A percentile compares a stretch with the other conserved stretches of the same genome.
Conservation (phyloP, 257 asterid genomes). For the Agastache rugosa region DNA sequence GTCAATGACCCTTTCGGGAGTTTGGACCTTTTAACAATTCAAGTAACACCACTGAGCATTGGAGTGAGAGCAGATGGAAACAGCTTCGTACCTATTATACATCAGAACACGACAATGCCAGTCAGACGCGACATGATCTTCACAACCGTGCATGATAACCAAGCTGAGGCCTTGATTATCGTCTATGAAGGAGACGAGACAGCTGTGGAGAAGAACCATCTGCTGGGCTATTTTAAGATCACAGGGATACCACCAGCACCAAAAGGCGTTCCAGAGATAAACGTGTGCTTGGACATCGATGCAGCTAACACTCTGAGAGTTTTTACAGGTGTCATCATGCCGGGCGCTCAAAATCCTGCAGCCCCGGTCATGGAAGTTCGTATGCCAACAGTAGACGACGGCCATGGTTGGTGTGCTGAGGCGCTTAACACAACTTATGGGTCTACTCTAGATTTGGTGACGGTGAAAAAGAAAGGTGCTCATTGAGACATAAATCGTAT, state of each 20-base stretch:
- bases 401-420: slow-evolving; percentile 91
- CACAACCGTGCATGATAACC: slow-evolving; percentile 77
- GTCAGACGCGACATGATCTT: slow-evolving; percentile 62
- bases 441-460: slow-evolving; percentile 63
- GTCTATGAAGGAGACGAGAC: slow-evolving; percentile 74
- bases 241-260: slow-evolving; percentile 74
- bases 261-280: slow-evolving; percentile 80
- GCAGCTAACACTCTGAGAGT: slow-evolving; percentile 67
- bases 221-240: slow-evolving; percentile 74
- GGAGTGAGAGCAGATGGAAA: slow-evolving; percentile 72
- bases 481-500: slow-evolving; percentile 35
- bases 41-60: slow-evolving; percentile 70
- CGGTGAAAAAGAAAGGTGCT: slow-evolving; percentile 56
- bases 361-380: slow-evolving; percentile 77
- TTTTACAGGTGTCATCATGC: slow-evolving; percentile 64
- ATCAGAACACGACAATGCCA: slow-evolving; percentile 64
- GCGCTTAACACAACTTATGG: slow-evolving; percentile 67
- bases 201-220: slow-evolving; percentile 60
- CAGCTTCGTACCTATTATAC: slow-evolving; percentile 62
- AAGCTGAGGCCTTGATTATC: slow-evolving; percentile 69
- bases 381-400: slow-evolving; percentile 86
- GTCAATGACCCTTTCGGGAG: slow-evolving; percentile 74
- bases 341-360: slow-evolving; percentile 44
- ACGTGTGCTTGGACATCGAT: slow-evolving; percentile 74
- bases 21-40: slow-evolving; percentile 75